Base-by-base conservation (phyloP, 768 basidiomycete genomes). In the Boletus tylopilopsis region DNA sequence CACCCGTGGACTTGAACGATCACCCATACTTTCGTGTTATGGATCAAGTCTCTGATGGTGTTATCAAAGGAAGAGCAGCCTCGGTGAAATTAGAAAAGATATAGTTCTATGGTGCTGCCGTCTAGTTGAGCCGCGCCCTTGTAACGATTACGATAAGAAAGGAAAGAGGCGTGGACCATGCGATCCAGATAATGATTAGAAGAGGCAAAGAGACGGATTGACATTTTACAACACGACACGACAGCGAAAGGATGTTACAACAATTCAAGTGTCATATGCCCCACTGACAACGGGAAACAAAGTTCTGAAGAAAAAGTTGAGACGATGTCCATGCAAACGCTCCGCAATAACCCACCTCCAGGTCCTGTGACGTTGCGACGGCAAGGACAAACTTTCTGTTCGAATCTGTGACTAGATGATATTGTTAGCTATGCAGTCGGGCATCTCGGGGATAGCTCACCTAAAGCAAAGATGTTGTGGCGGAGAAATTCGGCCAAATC, bases 401-500 rank as follows among this genome's bases (percentile, higher is more conserved):
- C 39, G 72, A 69, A 67, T 96, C 94, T 5, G 94, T 94, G 32
- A 95, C 94, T 93, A 54, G 18, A 45, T 30, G 12, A n/a, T 32
- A 34, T 18, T 0, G 32, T 61, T 29, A 55, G 37, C 37, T 25
- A n/a, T 18, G 33, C 32, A 10, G 32, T 10, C 34, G 36, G 40
- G 42, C 23, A 38, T 12, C 22, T 30, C 16, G 18, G 38, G n/a
- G n/a, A 40, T 27, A 12, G 60, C 76, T 39, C 45, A 86, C 90
- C 85, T 23, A 93, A 68, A 2, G 89, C 90, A 55, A 92, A 92
- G 34, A 86, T 76, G 55, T 90, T 85, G 19, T 72, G 47, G 55
- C 75, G 71, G 45, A 95, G 72, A 68, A 96, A 96, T 11, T 72
- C 74, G 58, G 93, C 91, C n/a, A 95, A 73, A 12, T 91, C 89